phyloP scores from a whole-genome alignment of 257 asterid genomes.

The Petunia secreta region DNA sequence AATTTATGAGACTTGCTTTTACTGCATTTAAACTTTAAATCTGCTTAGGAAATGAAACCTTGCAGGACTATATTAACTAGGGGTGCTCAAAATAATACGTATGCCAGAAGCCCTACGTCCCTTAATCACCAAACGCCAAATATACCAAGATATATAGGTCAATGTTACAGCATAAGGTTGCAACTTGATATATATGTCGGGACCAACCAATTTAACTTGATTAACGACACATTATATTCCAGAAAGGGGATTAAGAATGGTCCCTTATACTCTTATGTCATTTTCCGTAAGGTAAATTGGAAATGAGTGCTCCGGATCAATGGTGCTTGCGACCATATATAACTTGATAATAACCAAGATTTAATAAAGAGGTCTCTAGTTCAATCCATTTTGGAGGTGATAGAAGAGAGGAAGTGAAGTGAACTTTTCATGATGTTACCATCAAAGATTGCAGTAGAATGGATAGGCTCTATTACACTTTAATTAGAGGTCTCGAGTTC shows the following conservation, averaged over 20 bases:
- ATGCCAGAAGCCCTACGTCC: no score
- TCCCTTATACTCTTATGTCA: neutral
- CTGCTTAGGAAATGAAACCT: neutral
- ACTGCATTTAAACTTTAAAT: neutral
- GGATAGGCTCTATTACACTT: no score
- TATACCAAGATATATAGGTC: neutral
- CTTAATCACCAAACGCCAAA: neutral
- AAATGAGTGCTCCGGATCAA: no score
- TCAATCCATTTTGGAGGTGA: neutral
- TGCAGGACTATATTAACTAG: neutral
- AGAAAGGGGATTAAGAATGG: neutral
- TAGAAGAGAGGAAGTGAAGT: neutral
- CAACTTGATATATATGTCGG: neutral
- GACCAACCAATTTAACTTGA: neutral
- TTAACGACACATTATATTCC: conserved; percentile 4
- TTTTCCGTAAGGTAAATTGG: neutral
- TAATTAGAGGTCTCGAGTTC: no score
- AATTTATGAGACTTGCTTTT: neutral
- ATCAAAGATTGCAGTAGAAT: no score
- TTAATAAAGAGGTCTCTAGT: neutral
- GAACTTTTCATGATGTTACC: no score
- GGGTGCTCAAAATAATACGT: no score
- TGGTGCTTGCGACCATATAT: no score
- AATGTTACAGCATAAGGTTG: neutral
- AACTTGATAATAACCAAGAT: neutral